Evolutionary conservation across 2,329 filamentous ascomycete genomes (phyloP).

Genomic region (Fusarium sulawesiense): DNA sequence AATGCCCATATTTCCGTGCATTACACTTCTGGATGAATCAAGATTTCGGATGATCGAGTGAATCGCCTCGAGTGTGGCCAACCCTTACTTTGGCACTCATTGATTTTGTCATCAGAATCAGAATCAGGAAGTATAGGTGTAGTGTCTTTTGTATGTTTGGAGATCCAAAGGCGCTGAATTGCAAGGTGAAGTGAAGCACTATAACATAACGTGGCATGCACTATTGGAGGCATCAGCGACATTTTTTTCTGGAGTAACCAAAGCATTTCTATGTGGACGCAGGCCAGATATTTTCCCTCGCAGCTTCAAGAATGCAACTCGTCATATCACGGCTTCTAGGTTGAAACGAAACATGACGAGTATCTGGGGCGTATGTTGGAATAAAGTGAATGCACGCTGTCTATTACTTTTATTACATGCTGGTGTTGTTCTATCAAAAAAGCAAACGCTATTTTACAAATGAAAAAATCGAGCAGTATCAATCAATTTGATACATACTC

Average conservation of each 20-base stretch:
- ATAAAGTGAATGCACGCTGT: neutral
- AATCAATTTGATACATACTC: slow-evolving; percentile 31
- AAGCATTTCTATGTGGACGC: neutral
- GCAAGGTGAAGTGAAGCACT: neutral
- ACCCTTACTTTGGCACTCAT: too few relatives aligned
- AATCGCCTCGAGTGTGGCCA: neutral
- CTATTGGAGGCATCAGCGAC: neutral
- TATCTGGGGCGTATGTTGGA: neutral
- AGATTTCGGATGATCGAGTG: neutral
- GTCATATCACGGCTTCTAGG: too few relatives aligned
- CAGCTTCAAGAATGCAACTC: neutral
- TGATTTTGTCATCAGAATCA: too few relatives aligned
- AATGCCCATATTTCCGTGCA: neutral
- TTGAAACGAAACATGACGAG: neutral
- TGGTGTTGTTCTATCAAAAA: neutral
- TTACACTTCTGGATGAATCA: neutral
- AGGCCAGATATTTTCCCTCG: neutral
- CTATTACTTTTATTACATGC: slow-evolving; percentile 9
- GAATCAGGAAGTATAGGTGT: neutral
- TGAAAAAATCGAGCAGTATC: slow-evolving; percentile 5
- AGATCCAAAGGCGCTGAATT: too few relatives aligned
- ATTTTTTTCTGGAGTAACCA: neutral
- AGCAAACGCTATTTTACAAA: slow-evolving; percentile 7
- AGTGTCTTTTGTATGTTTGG: neutral
- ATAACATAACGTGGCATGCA: neutral